Conservation (phyloP, 2,329 filamentous ascomycete species). For the Talaromyces pinophilus region DNA sequence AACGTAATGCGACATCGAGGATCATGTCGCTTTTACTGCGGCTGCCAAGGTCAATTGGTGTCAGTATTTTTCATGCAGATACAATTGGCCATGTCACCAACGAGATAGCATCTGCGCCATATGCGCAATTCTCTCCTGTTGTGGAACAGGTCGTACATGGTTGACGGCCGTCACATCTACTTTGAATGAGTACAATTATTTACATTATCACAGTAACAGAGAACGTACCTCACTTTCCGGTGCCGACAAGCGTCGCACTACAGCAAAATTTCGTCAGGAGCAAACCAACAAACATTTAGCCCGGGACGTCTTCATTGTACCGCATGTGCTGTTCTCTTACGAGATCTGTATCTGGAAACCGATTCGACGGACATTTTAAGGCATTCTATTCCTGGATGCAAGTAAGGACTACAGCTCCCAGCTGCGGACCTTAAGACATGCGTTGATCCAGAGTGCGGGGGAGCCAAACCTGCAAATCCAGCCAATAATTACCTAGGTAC, state of each 20-base stretch:
- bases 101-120: slow-evolving; percentile 35
- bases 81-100: slow-evolving; percentile 23
- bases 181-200: background rate
- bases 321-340: slow-evolving; percentile 35
- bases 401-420: background rate
- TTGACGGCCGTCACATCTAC: slow-evolving; percentile 52
- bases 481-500: background rate
- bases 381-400: background rate
- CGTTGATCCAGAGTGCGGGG: background rate
- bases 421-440: background rate
- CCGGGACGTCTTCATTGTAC: slow-evolving; percentile 24
- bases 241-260: slow-evolving; percentile 4
- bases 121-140: slow-evolving; percentile 31
- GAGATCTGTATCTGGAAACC: slow-evolving; percentile 24
- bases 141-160: slow-evolving; percentile 41
- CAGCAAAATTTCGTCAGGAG: background rate
- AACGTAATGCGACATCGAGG: slow-evolving; percentile 52
- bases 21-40: slow-evolving; percentile 56
- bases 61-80: background rate
- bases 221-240: background rate
- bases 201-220: background rate
- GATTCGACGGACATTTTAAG: background rate
- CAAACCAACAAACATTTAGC: background rate
- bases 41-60: slow-evolving; percentile 29
- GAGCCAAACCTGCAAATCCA: background rate